Percentiles rank a stretch among this genome's conserved stretches.
Evolutionary conservation across 306 rosid genomes (phyloP).

Genomic region (Lupinus albus): DNA sequence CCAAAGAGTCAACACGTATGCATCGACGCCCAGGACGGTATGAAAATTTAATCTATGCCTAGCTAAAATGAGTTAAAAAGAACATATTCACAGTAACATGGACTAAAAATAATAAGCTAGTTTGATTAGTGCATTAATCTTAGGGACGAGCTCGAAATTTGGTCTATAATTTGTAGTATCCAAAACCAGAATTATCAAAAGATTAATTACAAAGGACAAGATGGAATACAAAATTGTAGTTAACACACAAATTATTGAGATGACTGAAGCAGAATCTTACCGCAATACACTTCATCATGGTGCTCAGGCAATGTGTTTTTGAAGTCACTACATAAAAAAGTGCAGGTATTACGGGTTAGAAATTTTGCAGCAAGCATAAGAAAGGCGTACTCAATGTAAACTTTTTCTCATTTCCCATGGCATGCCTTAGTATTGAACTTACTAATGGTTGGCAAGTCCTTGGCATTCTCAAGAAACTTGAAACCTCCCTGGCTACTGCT

Average conservation of each 20-base stretch:
- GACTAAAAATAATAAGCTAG: not conserved
- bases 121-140: not conserved
- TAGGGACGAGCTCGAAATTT: not conserved
- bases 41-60: conserved; percentile 3
- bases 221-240: not conserved
- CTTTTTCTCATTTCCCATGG: not conserved
- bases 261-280: conserved; percentile 55
- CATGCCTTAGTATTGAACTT: conserved; percentile 46
- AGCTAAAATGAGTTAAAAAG: too few relatives aligned
- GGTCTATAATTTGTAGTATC: conserved; percentile 21
- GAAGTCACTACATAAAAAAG: conserved; percentile 76
- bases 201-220: not conserved
- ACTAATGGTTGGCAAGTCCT: conserved; percentile 95
- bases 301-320: conserved; percentile 70
- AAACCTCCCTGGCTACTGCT: conserved; percentile 57
- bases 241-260: conserved; percentile 10
- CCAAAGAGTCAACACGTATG: conserved; percentile 29
- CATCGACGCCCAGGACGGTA: conserved; percentile 23
- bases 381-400: not conserved
- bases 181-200: not conserved
- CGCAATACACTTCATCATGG: conserved; percentile 95
- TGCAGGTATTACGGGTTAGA: conserved; percentile 33
- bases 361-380: conserved; percentile 9
- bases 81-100: not conserved
- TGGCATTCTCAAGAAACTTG: conserved; percentile 82